Base-by-base conservation (phyloP, 345 rosid genomes). In the Stellera chamaejasme region DNA sequence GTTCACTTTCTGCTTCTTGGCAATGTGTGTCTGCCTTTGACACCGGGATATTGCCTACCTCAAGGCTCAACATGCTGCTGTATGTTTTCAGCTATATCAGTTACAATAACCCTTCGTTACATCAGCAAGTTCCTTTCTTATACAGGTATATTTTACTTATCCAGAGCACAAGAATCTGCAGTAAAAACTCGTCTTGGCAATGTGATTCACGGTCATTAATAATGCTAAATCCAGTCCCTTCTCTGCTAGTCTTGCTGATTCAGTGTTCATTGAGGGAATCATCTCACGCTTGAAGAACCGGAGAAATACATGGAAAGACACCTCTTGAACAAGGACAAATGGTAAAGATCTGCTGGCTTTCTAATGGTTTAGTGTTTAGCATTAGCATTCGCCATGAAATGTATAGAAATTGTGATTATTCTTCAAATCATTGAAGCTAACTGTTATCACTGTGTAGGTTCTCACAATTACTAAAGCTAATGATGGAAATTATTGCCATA, bases 121-220 rank as follows among this genome's bases (percentile, higher is more conserved):
- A 16, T 43, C 42, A 28, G 14, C 8, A 11, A 11, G 53, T 46
- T 10, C 12, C 15, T 15, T 6, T 43, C 56, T 51, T 54, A 45
- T 23, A 54, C 61, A 92, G 98, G 97, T 54, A 79, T 92, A 59
- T 85, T 95, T 8, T 92, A 92, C 69, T 76, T 88, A 61, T 88
- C 97, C 10, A 81, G 82, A 82, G 82, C 62, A 16, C 98, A 92
- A 79, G 98, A 88, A 59, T 74, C 79, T 58, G 71, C 65, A 1
- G 90, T 85, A 2, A 84, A 75, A 72, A 62, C 74, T 76, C 74
- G 60, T 41, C 63, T 73, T 49, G 86, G 75, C 69, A 79, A 72
- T 79, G 82, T 90, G 10, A 47, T 72, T 19, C 23, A 19, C 23
- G 13, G 73, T 27, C 55, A 66, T 79, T 41, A 65, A 68, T 55